Percentiles rank a stretch among this genome's conserved stretches.
Conservation (phyloP, 2,329 filamentous ascomycete genomes). For the Ascochyta rabiei region DNA sequence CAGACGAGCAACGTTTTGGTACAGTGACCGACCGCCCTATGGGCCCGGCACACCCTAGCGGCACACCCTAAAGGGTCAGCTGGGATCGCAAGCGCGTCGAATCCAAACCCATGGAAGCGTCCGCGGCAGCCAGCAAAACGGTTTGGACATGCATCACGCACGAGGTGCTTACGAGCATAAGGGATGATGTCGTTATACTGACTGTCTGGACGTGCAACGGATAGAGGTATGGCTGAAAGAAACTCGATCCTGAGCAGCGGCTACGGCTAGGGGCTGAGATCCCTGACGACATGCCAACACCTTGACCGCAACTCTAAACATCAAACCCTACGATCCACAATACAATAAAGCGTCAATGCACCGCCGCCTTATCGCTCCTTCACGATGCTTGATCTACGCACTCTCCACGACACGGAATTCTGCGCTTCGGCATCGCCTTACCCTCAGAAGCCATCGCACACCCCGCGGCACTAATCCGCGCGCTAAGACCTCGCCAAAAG, state of each 20-base stretch:
- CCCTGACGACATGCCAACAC: neutral
- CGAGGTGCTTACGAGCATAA: constrained; percentile 7
- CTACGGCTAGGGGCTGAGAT: neutral
- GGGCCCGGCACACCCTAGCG: constrained; percentile 11
- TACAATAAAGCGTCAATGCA: neutral
- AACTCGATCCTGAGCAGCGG: constrained; percentile 5
- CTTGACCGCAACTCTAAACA: neutral
- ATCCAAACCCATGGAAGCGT: constrained; percentile 6
- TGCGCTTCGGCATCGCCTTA: constrained; percentile 13
- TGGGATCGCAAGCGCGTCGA: constrained; percentile 13
- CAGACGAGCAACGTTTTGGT: constrained; percentile 12
- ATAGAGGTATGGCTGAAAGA: constrained; percentile 9
- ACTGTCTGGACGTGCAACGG: neutral
- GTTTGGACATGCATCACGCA: neutral
- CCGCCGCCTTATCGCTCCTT: neutral
- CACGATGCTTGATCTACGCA: neutral
- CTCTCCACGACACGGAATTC: neutral
- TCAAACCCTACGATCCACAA: neutral
- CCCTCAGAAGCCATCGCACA: constrained; percentile 15
- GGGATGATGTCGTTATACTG: constrained; percentile 6
- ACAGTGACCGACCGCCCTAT: constrained; percentile 7
- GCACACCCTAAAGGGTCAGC: constrained; percentile 4
- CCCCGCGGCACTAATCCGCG: constrained; percentile 5
- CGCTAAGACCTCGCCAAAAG: constrained; percentile 5
- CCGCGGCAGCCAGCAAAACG: constrained; percentile 1